Evolutionary conservation across 164 flowering plant species (phyloP).

Genomic region (Kingdonia uniflora): DNA sequence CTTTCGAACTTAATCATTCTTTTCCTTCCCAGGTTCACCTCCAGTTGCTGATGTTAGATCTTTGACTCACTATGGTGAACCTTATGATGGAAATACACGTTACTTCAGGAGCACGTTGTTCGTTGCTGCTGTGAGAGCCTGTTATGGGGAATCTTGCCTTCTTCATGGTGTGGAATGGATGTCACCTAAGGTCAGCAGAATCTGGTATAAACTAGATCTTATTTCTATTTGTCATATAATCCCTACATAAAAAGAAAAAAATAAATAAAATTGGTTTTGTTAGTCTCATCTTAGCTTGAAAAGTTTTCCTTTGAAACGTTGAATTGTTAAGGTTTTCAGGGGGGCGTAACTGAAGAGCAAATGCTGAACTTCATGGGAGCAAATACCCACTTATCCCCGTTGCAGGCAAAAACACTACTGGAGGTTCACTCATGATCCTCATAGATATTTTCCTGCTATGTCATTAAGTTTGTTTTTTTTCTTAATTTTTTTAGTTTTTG

Average conservation of each 20-base stretch:
- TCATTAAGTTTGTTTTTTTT: neutral
- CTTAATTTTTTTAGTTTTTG: neutral
- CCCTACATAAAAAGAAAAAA: too few species aligned
- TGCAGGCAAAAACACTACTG: conserved; percentile 73
- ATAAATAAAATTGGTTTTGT: too few species aligned
- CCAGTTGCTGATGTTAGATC: conserved; percentile 90
- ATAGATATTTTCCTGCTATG: neutral
- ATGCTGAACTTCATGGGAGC: conserved; percentile 98
- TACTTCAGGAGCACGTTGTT: conserved; percentile 88
- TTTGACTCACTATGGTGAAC: conserved; percentile 96
- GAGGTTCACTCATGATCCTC: conserved; percentile 45
- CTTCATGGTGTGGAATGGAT: conserved; percentile 99
- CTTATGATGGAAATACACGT: conserved; percentile 96
- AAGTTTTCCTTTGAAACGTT: conserved; percentile 13
- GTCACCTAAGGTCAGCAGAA: conserved; percentile 85
- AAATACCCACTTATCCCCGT: conserved; percentile 53
- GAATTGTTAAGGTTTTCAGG: conserved; percentile 42
- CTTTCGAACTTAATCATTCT: neutral
- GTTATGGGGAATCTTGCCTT: conserved; percentile 85
- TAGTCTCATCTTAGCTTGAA: neutral
- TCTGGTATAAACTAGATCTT: neutral
- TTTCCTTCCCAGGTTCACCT: conserved; percentile 43
- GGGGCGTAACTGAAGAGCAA: conserved; percentile 95
- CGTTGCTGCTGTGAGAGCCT: conserved; percentile 97
- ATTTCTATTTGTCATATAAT: neutral